A percentile compares a stretch with the other conserved stretches of the same genome.
phyloP scores from a whole-genome alignment of 148 eudicot species.

The Euryodendron excelsum region DNA sequence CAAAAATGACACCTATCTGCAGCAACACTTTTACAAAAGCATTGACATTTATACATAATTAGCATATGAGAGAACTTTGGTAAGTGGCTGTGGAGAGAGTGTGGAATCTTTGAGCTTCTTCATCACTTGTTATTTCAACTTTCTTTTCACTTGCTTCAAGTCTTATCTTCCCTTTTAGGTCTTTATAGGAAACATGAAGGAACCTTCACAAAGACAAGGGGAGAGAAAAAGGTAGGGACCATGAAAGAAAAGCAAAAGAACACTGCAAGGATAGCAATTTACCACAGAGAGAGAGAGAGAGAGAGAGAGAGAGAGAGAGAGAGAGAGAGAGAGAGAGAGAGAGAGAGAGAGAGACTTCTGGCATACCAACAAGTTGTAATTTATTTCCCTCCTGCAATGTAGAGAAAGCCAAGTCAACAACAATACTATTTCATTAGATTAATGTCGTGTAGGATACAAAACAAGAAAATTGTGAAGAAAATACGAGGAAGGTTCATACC shows the following conservation, averaged over 20 bases:
- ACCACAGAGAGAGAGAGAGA: background rate
- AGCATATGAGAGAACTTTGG: background rate
- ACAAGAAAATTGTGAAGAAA: background rate
- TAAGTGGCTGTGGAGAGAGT: background rate
- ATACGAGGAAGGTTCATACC: slow-evolving; percentile 24
- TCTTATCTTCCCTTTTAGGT: background rate
- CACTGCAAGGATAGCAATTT: background rate
- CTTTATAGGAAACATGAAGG: slow-evolving; percentile 4
- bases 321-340: background rate
- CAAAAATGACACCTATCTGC: background rate
- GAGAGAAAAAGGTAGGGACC: background rate
- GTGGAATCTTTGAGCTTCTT: slow-evolving; percentile 4
- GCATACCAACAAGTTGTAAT: background rate
- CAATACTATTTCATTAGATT: no score
- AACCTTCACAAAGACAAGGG: background rate
- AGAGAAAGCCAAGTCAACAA: background rate
- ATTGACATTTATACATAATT: background rate
- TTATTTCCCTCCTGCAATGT: slow-evolving; percentile 20
- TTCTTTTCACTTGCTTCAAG: slow-evolving; percentile 8
- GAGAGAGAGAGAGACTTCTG: background rate
- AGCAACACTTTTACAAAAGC: slow-evolving; percentile 4
- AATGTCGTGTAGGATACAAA: background rate
- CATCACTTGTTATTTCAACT: slow-evolving; percentile 9
- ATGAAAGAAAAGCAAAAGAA: background rate
- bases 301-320: background rate